phyloP scores from a whole-genome alignment of 1,284 basidiomycete species.

The Pseudozyma sp. region DNA sequence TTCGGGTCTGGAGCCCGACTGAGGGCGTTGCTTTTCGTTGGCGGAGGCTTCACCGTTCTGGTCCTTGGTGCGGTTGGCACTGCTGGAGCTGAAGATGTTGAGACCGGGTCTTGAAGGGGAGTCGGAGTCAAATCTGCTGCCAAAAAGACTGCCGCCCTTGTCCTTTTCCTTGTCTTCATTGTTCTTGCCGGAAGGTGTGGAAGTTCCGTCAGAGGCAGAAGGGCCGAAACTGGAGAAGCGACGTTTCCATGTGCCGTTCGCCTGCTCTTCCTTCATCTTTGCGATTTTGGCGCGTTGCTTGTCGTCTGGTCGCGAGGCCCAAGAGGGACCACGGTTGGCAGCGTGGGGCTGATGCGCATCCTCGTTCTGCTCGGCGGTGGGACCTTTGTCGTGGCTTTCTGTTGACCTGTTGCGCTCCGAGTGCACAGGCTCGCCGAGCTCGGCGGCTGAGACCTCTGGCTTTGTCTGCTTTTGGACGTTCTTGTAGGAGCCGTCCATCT shows the following conservation, averaged over 20 bases:
- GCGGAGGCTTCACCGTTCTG: slow-evolving; percentile 21
- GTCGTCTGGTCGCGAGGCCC: slow-evolving; percentile 57
- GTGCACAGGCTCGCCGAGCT: slow-evolving; percentile 36
- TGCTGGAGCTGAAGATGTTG: slow-evolving; percentile 30
- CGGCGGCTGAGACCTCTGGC: slow-evolving; percentile 26
- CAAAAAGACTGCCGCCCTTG: slow-evolving; percentile 22
- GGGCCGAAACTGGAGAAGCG: slow-evolving; percentile 38
- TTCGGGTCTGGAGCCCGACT: slow-evolving; percentile 3
- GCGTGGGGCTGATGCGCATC: slow-evolving; percentile 35
- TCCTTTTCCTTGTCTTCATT: slow-evolving; percentile 26
- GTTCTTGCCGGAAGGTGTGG: slow-evolving; percentile 22
- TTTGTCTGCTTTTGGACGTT: slow-evolving; percentile 28
- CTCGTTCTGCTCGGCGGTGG: slow-evolving; percentile 7
- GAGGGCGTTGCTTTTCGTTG: slow-evolving; percentile 15
- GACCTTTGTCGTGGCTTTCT: slow-evolving; percentile 4
- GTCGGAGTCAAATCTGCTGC: slow-evolving; percentile 24
- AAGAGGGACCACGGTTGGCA: slow-evolving; percentile 53
- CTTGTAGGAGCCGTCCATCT: slow-evolving; percentile 44
- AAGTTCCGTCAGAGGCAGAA: slow-evolving; percentile 5
- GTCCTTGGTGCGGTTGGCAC: slow-evolving; percentile 17
- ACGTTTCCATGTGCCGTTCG: slow-evolving; percentile 32
- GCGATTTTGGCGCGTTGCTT: slow-evolving; percentile 56
- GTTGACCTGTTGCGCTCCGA: slow-evolving; percentile 31
- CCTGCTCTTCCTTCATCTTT: slow-evolving; percentile 51
- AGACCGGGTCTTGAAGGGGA: slow-evolving; percentile 24